Conservation (phyloP, 495 filamentous ascomycete species). For the Geopyxis carbonaria region DNA sequence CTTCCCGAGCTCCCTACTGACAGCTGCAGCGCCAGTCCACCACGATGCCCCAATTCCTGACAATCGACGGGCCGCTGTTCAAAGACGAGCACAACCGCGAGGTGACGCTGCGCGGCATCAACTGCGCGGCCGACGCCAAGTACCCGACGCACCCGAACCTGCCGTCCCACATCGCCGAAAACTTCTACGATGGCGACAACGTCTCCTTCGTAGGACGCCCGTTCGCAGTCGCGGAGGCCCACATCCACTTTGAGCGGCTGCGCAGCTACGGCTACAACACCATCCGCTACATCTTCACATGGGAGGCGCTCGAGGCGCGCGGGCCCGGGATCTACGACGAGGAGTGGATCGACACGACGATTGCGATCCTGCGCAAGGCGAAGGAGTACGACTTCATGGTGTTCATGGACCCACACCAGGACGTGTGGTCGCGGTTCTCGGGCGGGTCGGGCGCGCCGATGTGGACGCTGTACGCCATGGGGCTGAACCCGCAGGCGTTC, state of each 20-base stretch:
- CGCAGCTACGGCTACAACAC: conserved; percentile 86
- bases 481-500: conserved; percentile 71
- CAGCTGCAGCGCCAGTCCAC: too few relatives aligned
- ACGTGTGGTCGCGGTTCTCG: conserved; percentile 90
- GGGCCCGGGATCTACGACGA: conserved; percentile 93
- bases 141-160: conserved; percentile 58
- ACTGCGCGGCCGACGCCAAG: conserved; percentile 51
- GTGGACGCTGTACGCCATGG: conserved; percentile 93
- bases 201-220: conserved; percentile 80
- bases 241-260: conserved; percentile 71
- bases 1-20: too few relatives aligned
- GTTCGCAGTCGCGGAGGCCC: conserved; percentile 65
- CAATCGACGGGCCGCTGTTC: conserved; percentile 69
- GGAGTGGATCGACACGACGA: conserved; percentile 80
- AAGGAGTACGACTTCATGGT: conserved; percentile 86
- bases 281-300: conserved; percentile 91
- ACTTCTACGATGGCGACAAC: conserved; percentile 84
- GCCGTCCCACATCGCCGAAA: conserved; percentile 57
- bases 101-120: conserved; percentile 52
- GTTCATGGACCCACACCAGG: conserved; percentile 96
- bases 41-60: conserved; percentile 32
- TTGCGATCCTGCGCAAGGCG: conserved; percentile 62
- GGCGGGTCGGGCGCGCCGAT: conserved; percentile 91
- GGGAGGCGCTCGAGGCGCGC: conserved; percentile 93
- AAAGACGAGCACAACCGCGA: conserved; percentile 51